A percentile compares a stretch with the other conserved stretches of the same genome.
These are phyloP conservation scores for Fusarium circinatum DNA, from an alignment of 2,329 filamentous ascomycete genomes.

Conservation along the genomic window DNA sequence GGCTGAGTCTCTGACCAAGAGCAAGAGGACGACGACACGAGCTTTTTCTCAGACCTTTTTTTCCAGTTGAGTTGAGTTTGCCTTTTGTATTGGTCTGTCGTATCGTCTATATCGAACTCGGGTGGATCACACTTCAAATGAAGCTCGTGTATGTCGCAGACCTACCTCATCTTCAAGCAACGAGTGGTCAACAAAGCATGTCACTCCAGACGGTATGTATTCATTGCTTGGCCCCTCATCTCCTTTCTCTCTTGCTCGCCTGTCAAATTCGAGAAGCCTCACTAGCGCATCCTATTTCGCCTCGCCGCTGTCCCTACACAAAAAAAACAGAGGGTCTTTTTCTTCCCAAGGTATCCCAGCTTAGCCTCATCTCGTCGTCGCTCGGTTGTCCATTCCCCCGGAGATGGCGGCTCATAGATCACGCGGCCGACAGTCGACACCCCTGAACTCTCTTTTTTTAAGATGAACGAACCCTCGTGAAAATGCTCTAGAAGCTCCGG, in stretches of 20 bases:
- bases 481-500: conserved; percentile 37
- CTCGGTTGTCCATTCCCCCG: conserved; percentile 28
- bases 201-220: neutral
- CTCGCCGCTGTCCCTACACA: conserved; percentile 17
- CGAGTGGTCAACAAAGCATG: conserved; percentile 12
- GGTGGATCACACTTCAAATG: conserved; percentile 15
- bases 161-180: neutral
- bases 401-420: conserved; percentile 45
- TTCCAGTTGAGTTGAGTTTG: neutral
- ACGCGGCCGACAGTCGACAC: conserved; percentile 32
- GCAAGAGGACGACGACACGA: neutral
- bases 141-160: conserved; percentile 15
- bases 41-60: conserved; percentile 8
- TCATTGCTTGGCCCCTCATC: conserved; percentile 11
- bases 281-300: conserved; percentile 21
- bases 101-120: neutral
- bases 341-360: conserved; percentile 21
- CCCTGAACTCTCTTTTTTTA: conserved; percentile 32
- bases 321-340: neutral
- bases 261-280: conserved; percentile 31
- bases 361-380: conserved; percentile 38
- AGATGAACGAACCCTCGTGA: conserved; percentile 33
- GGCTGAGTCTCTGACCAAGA: neutral
- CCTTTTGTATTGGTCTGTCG: neutral
- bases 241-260: conserved; percentile 9